These are phyloP conservation scores for Cystofilobasidium ferigula DNA, from an alignment of 768 basidiomycete genomes.

Conservation along the genomic window DNA sequence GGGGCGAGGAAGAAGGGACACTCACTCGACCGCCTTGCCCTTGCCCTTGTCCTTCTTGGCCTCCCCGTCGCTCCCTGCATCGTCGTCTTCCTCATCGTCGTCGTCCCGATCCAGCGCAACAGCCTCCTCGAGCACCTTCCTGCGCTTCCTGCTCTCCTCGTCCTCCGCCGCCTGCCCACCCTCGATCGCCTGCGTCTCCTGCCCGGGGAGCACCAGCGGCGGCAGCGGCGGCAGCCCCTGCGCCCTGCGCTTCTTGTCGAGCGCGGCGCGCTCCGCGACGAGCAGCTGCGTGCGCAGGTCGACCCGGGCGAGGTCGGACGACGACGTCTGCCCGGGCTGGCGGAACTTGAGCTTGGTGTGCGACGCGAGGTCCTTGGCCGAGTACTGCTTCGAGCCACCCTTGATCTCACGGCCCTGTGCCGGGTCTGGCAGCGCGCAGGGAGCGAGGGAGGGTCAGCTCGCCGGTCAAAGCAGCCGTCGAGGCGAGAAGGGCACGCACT, in stretches of 20 bases:
- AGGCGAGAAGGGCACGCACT: neutral
- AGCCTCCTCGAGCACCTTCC: slow-evolving; percentile 78
- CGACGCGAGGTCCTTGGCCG: slow-evolving; percentile 82
- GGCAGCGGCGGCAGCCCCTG: slow-evolving; percentile 49
- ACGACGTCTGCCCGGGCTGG: slow-evolving; percentile 81
- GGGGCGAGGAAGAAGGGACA: neutral
- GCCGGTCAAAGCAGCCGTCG: neutral
- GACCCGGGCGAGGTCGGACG: slow-evolving; percentile 59
- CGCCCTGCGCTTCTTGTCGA: slow-evolving; percentile 83
- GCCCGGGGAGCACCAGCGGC: slow-evolving; percentile 26
- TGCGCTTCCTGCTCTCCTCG: slow-evolving; percentile 60
- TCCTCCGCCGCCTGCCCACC: slow-evolving; percentile 47
- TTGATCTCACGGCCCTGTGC: slow-evolving; percentile 87
- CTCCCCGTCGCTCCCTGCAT: slow-evolving; percentile 21
- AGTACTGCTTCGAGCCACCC: slow-evolving; percentile 83
- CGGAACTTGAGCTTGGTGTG: slow-evolving; percentile 98
- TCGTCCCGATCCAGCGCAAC: slow-evolving; percentile 83
- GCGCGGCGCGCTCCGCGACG: slow-evolving; percentile 73
- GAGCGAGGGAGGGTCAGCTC: no score
- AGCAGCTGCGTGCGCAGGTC: slow-evolving; percentile 77
- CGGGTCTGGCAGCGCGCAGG: slow-evolving; percentile 45
- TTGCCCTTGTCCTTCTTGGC: slow-evolving; percentile 36
- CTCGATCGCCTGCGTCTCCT: slow-evolving; percentile 45
- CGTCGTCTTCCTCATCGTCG: slow-evolving; percentile 43
- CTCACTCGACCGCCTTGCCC: slow-evolving; percentile 36